Base-by-base conservation (phyloP, 768 basidiomycete genomes). In the Tulasnella sp. region DNA sequence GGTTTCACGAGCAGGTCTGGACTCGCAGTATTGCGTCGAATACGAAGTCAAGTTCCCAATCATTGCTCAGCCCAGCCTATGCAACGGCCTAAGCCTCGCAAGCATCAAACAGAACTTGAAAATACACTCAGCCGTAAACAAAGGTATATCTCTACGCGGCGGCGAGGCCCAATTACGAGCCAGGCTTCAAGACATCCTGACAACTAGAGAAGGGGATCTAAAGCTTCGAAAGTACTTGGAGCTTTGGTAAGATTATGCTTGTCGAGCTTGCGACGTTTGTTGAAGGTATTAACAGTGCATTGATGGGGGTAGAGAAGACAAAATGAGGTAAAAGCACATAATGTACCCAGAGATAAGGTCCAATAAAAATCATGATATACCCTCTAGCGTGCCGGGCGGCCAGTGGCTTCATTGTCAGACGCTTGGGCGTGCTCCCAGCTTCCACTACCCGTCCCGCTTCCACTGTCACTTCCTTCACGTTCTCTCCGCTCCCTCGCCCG, bases 361-460 rank as follows among this genome's bases (percentile, higher is more conserved):
- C 64, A 69, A 69, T 69, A 69, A 69, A 64, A 69, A 69, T 69
- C 64, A 69, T 37, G 16, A 54, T 54, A n/a, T 12, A n/a, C 31
- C n/a, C 64, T 69, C 64, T 69, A 69, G 28, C 31, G 64, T 31
- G 34, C 64, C 34, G 34, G 18, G 3, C 64, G 64, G 20, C 64
- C 64, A 34, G 54, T 54, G 54, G 64, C 64, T 69, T 69, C 64
- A 37, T 69, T 69, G 28, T 69, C 64, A 28, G 79, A 80, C 0
- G 72, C 40, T 24, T 80, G 69, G 40, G 81, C 80, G 40, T 81
- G 93, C 83, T 93, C 93, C 93, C 93, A 94, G 83, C 93, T 94
- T 41, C 90, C 90, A 83, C 93, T 94, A 40, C 90, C 90, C 77
- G 90, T 92, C 69, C 89, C 87, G 80, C 86, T 89, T 5, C 81